Percentiles rank a stretch among this genome's conserved stretches.
phyloP scores from a whole-genome alignment of 129 eudicot species.

The Artemisia argyi region DNA sequence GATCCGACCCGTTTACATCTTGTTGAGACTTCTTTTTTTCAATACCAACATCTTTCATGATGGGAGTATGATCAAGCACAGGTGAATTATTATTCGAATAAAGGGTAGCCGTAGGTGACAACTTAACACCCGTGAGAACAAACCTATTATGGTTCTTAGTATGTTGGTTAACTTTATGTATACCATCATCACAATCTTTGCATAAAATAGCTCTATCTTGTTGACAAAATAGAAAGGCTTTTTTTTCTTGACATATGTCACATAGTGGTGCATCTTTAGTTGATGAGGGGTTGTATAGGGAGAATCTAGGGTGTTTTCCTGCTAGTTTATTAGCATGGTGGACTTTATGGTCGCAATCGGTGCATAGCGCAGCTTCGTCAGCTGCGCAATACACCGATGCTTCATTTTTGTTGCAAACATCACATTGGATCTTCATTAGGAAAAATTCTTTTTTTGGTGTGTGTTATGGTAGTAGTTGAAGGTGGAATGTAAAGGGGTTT shows the following conservation, averaged over 20 bases:
- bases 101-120: conserved; percentile 46
- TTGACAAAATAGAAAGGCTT: conserved; percentile 74
- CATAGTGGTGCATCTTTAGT: conserved; percentile 51
- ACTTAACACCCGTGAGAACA: conserved; percentile 72
- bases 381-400: conserved; percentile 74
- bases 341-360: conserved; percentile 79
- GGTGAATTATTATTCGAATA: conserved; percentile 29
- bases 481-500: conserved; percentile 15
- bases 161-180: conserved; percentile 73
- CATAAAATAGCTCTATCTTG: conserved; percentile 78
- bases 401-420: conserved; percentile 66
- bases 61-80: conserved; percentile 15
- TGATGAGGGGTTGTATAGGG: conserved; percentile 71
- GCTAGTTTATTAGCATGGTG: conserved; percentile 98
- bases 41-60: conserved; percentile 8
- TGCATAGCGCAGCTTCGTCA: conserved; percentile 88
- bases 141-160: conserved; percentile 63
- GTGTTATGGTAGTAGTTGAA: conserved; percentile 5
- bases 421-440: conserved; percentile 89
- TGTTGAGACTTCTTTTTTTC: conserved; percentile 16
- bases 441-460: too few species aligned
- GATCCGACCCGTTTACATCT: conserved; percentile 34
- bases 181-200: conserved; percentile 62
- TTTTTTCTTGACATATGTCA: conserved; percentile 74
- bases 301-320: conserved; percentile 85